Base-by-base conservation (phyloP, 164 flowering plant species). In the Echeveria elegans region DNA sequence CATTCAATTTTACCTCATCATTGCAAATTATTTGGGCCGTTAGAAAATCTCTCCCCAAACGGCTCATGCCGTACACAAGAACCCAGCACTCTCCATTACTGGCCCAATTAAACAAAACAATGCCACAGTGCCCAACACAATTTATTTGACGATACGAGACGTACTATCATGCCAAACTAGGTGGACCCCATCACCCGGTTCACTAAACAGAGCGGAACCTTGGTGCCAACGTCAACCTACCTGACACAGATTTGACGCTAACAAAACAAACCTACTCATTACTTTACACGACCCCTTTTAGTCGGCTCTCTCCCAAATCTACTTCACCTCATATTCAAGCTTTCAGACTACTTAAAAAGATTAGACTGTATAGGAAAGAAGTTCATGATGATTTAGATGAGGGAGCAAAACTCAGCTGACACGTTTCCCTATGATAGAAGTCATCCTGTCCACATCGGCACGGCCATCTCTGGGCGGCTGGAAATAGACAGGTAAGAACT, bases 381-480 rank as follows among this genome's bases (percentile, higher is more conserved):
- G n/a, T n/a, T n/a, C n/a, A n/a, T n/a, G n/a, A n/a, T n/a, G n/a
- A n/a, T n/a, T n/a, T n/a, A n/a, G n/a, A n/a, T n/a, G 61, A 14
- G 32, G 31, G 61, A 28, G 61, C 18, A n/a, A 28, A 28, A 12
- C 3, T 63, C 10, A 40, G 19, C 23, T 36, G 11, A 63, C 45
- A 15, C 66, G 66, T 8, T 32, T 63, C 8, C 66, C 66, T n/a
- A 63, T 21, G 14, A n/a, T 32, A n/a, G 66, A 18, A 63, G 10
- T 34, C 6, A 21, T 47, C n/a, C 15, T 12, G 18, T 32, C 37
- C 23, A 8, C 65, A 14, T 74, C 73, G 0, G 72, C 72, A 0
- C 81, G 66, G 1, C 96, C 93, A 41, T 85, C 81, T 4, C 93
- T 73, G 0, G 78, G 69, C 0, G 93, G 91, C 31, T 37, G 64